These are phyloP conservation scores for Ceratobasidium sp. DNA, from an alignment of 1,284 basidiomycete genomes.

Conservation along the genomic window DNA sequence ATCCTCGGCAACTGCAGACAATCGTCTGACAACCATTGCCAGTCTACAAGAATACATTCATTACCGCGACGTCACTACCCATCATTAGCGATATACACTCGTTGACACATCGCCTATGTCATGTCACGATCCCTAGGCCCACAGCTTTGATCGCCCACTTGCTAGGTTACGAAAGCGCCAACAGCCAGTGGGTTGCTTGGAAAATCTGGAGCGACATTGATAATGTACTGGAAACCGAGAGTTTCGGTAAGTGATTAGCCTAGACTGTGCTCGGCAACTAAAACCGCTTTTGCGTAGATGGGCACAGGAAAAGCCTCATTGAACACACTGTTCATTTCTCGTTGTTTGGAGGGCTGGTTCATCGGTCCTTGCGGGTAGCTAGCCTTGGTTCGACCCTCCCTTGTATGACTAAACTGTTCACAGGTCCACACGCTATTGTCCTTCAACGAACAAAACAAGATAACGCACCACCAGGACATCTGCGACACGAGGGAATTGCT, in stretches of 20 bases:
- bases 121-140: constrained; percentile 24
- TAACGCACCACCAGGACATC: constrained; percentile 29
- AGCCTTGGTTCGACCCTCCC: too few relatives aligned
- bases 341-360: constrained; percentile 18
- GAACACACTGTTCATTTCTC: constrained; percentile 27
- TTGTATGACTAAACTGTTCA: too few relatives aligned
- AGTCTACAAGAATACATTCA: constrained; percentile 36
- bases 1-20: not conserved
- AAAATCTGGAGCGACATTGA: constrained; percentile 36
- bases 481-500: constrained; percentile 29
- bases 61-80: constrained; percentile 27
- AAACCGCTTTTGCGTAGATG: not conserved
- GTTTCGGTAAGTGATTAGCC: constrained; percentile 33
- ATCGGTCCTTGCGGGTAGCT: constrained; percentile 26
- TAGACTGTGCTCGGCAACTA: not conserved
- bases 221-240: constrained; percentile 33
- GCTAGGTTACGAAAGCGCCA: constrained; percentile 20
- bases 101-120: constrained; percentile 25
- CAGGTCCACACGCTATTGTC: constrained; percentile 35
- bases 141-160: constrained; percentile 8
- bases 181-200: constrained; percentile 31
- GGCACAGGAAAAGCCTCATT: constrained; percentile 27
- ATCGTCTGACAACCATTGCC: not conserved
- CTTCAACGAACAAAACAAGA: constrained; percentile 35
- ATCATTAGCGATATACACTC: constrained; percentile 27